Base-by-base conservation (phyloP, 306 rosid species). In the Myrica gale region DNA sequence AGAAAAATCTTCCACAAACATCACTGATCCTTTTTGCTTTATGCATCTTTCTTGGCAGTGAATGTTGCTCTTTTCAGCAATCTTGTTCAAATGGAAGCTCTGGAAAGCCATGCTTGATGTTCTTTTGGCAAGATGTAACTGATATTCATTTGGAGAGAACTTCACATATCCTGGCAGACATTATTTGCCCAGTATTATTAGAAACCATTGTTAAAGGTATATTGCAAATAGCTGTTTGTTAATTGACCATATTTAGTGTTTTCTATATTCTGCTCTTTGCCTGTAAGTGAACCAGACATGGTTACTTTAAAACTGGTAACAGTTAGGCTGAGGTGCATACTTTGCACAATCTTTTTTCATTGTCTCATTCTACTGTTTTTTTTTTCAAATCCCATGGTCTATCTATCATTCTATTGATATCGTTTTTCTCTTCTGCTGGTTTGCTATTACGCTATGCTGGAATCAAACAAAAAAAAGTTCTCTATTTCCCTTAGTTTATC, bases 151-250 rank as follows among this genome's bases (percentile, higher is more conserved):
- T 90, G 41, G 91, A 88, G 79, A 55, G 54, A 47, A 81, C 73
- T 71, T 79, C 84, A 39, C 80, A 80, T 55, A 57, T 78, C 80
- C 78, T 90, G 57, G 79, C 92, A 21, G 91, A 92, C 74, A 42
- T 77, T 32, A 79, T 95, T 61, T 92, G 87, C 80, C 97, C 97
- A 2, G 87, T 87, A 76, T 85, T 95, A 42, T 68, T 90, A 17
- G 89, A 88, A 71, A 79, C 97, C 53, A 80, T 87, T 42, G 88
- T 95, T 74, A 90, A 95, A 87, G 99, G 99, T 94, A 88, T 76
- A 46, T 71, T 76, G 74, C 72, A 19, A 51, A 26, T 78, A 15
- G 42, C 52, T 45, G 7, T 32, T 67, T 17, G 26, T 20, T 26
- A 66, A 55, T 78, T 56, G 32, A 20, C 5, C 3, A 42, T 66